Base-by-base conservation (phyloP, 2,329 filamentous ascomycete species). In the Pyrenophora graminea region DNA sequence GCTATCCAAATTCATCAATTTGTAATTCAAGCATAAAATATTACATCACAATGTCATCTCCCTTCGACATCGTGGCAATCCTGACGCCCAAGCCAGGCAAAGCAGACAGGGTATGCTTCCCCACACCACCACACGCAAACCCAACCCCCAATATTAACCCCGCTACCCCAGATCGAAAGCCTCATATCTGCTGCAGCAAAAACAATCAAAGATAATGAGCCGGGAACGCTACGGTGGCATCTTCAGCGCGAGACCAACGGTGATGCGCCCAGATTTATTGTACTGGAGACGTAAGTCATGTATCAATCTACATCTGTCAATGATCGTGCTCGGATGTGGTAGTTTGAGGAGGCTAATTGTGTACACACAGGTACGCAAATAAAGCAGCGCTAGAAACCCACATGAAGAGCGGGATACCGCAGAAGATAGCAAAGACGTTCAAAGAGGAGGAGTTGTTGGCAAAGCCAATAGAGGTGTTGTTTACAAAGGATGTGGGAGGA, bases 171-270 rank as follows among this genome's bases (percentile, higher is more conserved):
- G 71, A 58, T 73, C 10, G 61, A 70, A 47, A 62, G 71, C 30
- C 58, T 72, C 1, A 63, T 73, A 19, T 39, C 37, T 4, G 45
- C 42, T 2, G 59, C 66, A 2, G 65, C 67, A 1, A 49, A 57
- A 39, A 43, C 51, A 13, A 69, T 71, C 10, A 61, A 71, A 39
- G 62, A 58, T 3, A 69, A 69, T 2, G 71, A 73, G 49, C 70
- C 70, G 1, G 68, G 66, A 3, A 67, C 65, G 2, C 55, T 71
- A n/a, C 60, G 59, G 6, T 73, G 71, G 43, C 67, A 69, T 36
- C 39, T 73, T 12, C 62, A 69, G 17, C 66, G 63, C 31, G 63
- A 72, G 36, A 58, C 52, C 5, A 63, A 67, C 15, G 64, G 65
- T 12, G 62, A 69, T 37, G 47, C 55, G 15, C 64, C 68, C 0